Conservation (phyloP, 108 stramenopile species). For the Cylindrotheca fusiformis region DNA sequence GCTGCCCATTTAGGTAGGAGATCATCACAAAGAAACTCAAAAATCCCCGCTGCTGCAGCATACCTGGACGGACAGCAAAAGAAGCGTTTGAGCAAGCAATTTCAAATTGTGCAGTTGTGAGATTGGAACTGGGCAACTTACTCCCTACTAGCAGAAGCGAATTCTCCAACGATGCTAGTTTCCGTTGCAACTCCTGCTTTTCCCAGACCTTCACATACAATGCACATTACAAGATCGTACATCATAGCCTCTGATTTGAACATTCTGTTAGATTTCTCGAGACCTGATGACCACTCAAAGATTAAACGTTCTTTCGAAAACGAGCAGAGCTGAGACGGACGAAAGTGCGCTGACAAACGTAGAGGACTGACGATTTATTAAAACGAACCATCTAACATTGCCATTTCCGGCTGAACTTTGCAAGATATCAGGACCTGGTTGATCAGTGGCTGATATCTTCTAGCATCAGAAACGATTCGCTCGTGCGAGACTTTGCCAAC, state of each 20-base stretch:
- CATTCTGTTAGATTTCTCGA: constrained; percentile 48
- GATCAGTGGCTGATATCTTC: constrained; percentile 57
- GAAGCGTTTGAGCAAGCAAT: too few relatives aligned
- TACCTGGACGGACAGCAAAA: too few relatives aligned
- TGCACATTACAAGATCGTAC: constrained; percentile 81
- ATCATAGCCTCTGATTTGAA: constrained; percentile 86
- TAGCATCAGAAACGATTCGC: constrained; percentile 45
- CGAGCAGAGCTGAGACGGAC: constrained; percentile 7
- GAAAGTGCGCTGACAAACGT: constrained; percentile 8
- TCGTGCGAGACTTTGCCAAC: constrained; percentile 40
- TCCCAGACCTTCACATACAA: constrained; percentile 67
- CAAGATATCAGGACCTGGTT: constrained; percentile 81
- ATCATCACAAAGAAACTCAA: constrained; percentile 62
- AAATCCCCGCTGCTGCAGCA: constrained; percentile 73
- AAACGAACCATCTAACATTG: constrained; percentile 66
- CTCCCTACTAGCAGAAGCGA: constrained; percentile 64
- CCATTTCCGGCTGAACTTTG: constrained; percentile 79
- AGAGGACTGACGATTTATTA: too few relatives aligned
- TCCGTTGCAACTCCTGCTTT: constrained; percentile 77
- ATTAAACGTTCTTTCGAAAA: constrained; percentile 58
- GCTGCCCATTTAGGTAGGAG: constrained; percentile 83
- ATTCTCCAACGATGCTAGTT: constrained; percentile 66
- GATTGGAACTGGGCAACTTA: too few relatives aligned
- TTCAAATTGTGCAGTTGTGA: too few relatives aligned
- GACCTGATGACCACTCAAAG: constrained; percentile 79